Base-by-base conservation (phyloP, 345 rosid genomes). In the Diplotaxis tenuifolia region DNA sequence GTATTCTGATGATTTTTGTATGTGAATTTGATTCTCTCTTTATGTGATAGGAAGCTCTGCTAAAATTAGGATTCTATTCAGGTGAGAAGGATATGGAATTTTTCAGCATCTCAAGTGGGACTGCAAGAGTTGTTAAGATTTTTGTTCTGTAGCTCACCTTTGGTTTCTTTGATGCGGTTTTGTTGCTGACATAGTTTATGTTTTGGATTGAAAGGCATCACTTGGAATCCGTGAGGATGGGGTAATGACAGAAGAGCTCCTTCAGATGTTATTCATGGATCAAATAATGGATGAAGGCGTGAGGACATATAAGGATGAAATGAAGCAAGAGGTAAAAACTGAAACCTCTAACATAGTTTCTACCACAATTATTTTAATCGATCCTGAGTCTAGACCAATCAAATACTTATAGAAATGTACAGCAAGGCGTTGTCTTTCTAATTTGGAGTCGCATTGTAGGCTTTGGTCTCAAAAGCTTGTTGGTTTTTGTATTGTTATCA, bases 31-130 rank as follows among this genome's bases (percentile, higher is more conserved):
- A n/a, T n/a, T n/a, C 10, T 62, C 20, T 9, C 36, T 15, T 15
- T 1, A 22, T 34, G 19, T 74, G 67, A 58, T 79, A 94, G 97
- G 98, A 89, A 67, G 97, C 96, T 27, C 62, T 94, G 83, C 59
- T 56, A 8, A 83, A 73, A 40, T 71, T 94, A 79, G 98, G 97
- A 64, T 91, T 89, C 85, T 94, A 86, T 81, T 88, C 92, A 0
- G 96, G 98, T 0, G 96, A 91, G 71, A 96, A 94, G 62, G 98
- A 94, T 59, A 86, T 83, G 68, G 97, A 91, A 71, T 94, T 49
- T 65, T 89, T 89, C 29, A 86, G 90, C 81, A 91, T 91, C 80
- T 86, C 95, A 8, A 85, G 75, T 79, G 97, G 90, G 23, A 94
- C 98, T n/a, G 84, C 87, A 63, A 88, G 92, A 0, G 81, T 79